phyloP scores from a whole-genome alignment of 495 filamentous ascomycete genomes.

The Penicillium antarcticum region DNA sequence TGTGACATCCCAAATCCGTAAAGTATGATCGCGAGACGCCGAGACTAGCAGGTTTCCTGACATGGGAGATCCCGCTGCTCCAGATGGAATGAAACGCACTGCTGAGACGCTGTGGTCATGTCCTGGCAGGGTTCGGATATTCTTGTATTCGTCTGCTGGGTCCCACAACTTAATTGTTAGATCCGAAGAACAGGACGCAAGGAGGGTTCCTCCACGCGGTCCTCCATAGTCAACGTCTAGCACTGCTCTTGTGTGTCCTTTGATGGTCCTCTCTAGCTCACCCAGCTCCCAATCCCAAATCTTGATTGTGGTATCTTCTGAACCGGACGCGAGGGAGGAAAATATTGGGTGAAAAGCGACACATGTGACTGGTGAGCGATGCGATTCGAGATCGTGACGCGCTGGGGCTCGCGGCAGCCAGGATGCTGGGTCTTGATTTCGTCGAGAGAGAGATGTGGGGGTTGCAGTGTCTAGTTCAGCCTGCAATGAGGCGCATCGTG shows the following conservation, averaged over 20 bases:
- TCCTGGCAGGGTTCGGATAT: conserved; percentile 86
- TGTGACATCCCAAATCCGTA: conserved; percentile 88
- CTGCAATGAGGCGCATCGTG: conserved; percentile 66
- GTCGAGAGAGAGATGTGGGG: conserved; percentile 72
- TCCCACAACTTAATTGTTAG: conserved; percentile 97
- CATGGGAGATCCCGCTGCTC: conserved; percentile 48
- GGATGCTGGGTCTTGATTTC: conserved; percentile 77
- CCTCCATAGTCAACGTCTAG: conserved; percentile 91
- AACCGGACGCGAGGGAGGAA: conserved; percentile 86
- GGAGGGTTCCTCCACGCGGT: conserved; percentile 75
- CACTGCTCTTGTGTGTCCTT: conserved; percentile 89
- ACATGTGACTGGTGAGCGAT: conserved; percentile 77
- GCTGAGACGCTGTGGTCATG: conserved; percentile 93
- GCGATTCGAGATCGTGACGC: conserved; percentile 79
- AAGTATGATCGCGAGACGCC: conserved; percentile 77
- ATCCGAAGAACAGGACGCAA: conserved; percentile 88
- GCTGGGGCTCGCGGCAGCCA: conserved; percentile 79
- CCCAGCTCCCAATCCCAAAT: conserved; percentile 99
- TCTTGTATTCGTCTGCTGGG: conserved; percentile 90
- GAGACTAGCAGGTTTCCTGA: conserved; percentile 73
- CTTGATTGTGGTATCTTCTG: conserved; percentile 91
- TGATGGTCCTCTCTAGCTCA: conserved; percentile 86
- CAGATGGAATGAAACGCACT: conserved; percentile 85
- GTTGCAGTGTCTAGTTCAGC: conserved; percentile 80
- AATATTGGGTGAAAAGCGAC: conserved; percentile 95